phyloP scores from a whole-genome alignment of 306 rosid genomes.

The Dryas octopetala region DNA sequence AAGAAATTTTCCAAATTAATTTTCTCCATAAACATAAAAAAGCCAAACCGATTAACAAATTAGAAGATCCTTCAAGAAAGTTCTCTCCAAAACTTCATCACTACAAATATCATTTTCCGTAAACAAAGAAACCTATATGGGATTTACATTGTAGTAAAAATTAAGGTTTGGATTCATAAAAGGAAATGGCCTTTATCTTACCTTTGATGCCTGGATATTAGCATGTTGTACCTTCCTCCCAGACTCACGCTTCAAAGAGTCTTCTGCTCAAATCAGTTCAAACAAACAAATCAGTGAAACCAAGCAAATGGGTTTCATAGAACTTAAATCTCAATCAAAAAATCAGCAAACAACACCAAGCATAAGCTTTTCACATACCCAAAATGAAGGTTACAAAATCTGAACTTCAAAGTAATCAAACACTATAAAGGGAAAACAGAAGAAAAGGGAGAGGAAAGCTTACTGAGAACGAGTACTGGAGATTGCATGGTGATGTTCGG shows the following conservation, averaged over 20 bases:
- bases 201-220: slow-evolving; percentile 94
- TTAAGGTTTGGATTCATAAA: not conserved
- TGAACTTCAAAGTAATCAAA: not conserved
- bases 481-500: slow-evolving; percentile 41
- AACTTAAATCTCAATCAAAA: not conserved
- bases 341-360: not conserved
- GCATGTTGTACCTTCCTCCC: slow-evolving; percentile 91
- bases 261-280: slow-evolving; percentile 54
- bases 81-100: not conserved
- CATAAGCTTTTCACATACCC: not conserved
- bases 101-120: not conserved
- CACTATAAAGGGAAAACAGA: not conserved
- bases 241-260: slow-evolving; percentile 88
- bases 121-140: not conserved
- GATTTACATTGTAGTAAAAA: not conserved
- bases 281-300: slow-evolving; percentile 10
- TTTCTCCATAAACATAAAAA: not conserved
- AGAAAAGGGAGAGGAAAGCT: not conserved
- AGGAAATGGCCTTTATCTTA: not conserved
- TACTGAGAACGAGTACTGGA: slow-evolving; percentile 62
- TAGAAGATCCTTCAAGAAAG: not conserved
- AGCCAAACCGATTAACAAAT: not conserved
- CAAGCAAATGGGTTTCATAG: not conserved
- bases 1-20: not conserved
- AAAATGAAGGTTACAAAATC: not conserved